Evolutionary conservation across 345 rosid species (phyloP).

Genomic region (Eucalyptus polyanthemos): DNA sequence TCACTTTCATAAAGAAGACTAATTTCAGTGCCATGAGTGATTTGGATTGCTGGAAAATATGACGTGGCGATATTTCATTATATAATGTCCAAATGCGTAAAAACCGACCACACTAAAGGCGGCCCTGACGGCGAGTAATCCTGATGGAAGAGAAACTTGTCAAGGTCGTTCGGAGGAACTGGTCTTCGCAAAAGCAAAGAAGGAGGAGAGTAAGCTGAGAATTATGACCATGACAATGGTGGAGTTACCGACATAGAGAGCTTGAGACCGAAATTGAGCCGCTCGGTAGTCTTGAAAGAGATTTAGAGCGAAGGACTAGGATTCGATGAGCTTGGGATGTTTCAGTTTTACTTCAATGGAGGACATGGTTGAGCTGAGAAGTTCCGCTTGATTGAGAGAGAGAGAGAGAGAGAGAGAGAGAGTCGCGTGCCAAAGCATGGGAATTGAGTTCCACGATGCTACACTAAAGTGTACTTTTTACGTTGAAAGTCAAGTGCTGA

Average conservation of each 20-base stretch:
- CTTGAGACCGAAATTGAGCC: conserved; percentile 36
- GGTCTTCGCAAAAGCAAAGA: background rate
- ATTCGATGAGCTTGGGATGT: conserved; percentile 8
- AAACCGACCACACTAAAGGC: conserved; percentile 16
- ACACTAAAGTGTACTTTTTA: background rate
- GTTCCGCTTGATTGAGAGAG: background rate
- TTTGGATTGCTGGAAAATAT: background rate
- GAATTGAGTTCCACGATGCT: background rate
- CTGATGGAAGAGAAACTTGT: conserved; percentile 43
- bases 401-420: background rate
- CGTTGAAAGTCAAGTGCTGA: background rate
- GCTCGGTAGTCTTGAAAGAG: conserved; percentile 21
- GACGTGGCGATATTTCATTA: background rate
- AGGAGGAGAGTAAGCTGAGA: background rate
- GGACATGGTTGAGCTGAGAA: background rate
- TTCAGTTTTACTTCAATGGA: background rate
- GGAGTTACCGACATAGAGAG: background rate
- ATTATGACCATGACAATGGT: background rate
- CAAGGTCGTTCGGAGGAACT: conserved; percentile 32
- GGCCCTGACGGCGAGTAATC: conserved; percentile 85
- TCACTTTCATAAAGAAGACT: background rate
- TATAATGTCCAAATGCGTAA: background rate
- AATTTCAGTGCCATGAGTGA: background rate
- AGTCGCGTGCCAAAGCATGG: background rate
- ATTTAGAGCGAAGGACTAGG: conserved; percentile 34